Conservation (phyloP, 345 rosid genomes). For the Moricandia moricandioides region DNA sequence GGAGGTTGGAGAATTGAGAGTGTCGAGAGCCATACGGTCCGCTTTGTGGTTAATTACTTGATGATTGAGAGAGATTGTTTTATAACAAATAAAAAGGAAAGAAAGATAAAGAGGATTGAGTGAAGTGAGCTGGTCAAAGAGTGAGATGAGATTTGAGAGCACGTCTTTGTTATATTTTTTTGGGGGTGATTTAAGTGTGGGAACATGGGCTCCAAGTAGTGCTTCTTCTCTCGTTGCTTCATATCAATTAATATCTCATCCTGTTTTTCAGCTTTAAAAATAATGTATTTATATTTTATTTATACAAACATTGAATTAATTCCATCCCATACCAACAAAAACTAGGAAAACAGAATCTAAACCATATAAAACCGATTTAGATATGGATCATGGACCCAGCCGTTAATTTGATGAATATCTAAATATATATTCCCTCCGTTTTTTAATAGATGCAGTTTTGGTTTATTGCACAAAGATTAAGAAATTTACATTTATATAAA, state of each 20-base stretch:
- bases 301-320: background rate
- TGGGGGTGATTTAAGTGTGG: slow-evolving; percentile 36
- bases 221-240: slow-evolving; percentile 26
- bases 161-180: slow-evolving; percentile 35
- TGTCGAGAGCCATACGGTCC: slow-evolving; percentile 51
- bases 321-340: background rate
- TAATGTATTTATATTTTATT: background rate
- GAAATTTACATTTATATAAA: too few species aligned
- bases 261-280: background rate
- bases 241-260: slow-evolving; percentile 31
- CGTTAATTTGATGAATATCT: background rate
- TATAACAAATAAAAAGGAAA: background rate
- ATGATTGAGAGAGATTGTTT: slow-evolving; percentile 16
- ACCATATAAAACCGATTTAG: background rate
- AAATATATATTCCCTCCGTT: too few species aligned
- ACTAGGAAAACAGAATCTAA: background rate
- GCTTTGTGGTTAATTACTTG: background rate
- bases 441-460: too few species aligned
- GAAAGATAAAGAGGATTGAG: slow-evolving; percentile 23
- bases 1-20: slow-evolving; percentile 48
- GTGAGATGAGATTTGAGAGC: slow-evolving; percentile 39
- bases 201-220: slow-evolving; percentile 44
- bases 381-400: background rate
- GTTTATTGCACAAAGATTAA: too few species aligned
- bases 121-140: slow-evolving; percentile 36